A percentile compares a stretch with the other conserved stretches of the same genome.
These are phyloP conservation scores for Calonectria naviculata DNA, from an alignment of 2,329 filamentous ascomycete genomes.

Conservation along the genomic window DNA sequence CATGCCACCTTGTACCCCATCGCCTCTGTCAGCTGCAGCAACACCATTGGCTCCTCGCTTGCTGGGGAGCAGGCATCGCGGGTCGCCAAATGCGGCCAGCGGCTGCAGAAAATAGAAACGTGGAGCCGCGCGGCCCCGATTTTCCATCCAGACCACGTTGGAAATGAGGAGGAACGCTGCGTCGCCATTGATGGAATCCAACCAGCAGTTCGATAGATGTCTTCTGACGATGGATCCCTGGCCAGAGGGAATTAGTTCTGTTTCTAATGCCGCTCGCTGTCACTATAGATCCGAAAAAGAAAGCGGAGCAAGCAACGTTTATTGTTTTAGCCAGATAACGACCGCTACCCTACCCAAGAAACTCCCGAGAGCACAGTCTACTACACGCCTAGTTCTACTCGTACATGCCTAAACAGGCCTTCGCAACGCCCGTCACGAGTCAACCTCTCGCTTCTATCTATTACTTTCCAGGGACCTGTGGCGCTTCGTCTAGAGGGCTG, in stretches of 20 bases:
- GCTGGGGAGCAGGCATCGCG: conserved; percentile 18
- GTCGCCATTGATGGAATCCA: conserved; percentile 8
- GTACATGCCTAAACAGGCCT: conserved; percentile 11
- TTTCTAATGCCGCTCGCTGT: conserved; percentile 11
- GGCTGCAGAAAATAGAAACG: conserved; percentile 41
- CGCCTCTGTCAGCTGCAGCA: background rate
- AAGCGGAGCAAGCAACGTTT: background rate
- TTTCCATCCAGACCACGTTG: background rate
- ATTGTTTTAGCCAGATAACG: background rate
- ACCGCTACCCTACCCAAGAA: conserved; percentile 18
- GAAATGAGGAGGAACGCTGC: conserved; percentile 1
- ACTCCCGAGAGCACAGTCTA: conserved; percentile 7
- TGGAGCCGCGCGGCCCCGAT: conserved; percentile 26
- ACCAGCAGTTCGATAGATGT: background rate
- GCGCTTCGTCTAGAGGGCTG: conserved; percentile 40
- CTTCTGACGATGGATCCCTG: background rate
- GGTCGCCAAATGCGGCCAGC: conserved; percentile 40
- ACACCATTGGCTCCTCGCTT: conserved; percentile 27
- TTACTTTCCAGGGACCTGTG: conserved; percentile 37
- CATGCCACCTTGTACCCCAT: background rate
- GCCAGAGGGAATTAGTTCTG: conserved; percentile 5
- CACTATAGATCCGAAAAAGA: background rate
- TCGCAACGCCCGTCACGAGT: conserved; percentile 17
- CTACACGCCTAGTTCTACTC: conserved; percentile 7
- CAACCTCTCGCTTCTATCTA: conserved; percentile 14